These are phyloP conservation scores for Ophiostoma himal-ulmi DNA, from an alignment of 2,329 filamentous ascomycete species.

Conservation along the genomic window DNA sequence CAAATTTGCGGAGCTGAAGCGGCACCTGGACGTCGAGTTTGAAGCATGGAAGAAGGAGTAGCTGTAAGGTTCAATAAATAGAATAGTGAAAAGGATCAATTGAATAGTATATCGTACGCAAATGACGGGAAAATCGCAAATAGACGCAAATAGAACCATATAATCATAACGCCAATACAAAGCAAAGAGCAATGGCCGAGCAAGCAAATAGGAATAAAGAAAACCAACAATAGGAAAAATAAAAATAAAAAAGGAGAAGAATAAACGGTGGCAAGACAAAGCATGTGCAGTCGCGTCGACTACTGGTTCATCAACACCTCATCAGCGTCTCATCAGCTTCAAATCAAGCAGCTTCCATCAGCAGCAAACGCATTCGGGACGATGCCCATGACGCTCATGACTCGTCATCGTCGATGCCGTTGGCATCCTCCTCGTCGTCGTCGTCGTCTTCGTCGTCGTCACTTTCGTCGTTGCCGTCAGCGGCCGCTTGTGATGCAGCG, in stretches of 20 bases:
- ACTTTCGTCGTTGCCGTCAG: background rate
- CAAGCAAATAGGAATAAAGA: background rate
- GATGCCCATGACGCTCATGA: background rate
- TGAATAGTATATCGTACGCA: background rate
- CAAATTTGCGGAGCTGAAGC: slow-evolving; percentile 66
- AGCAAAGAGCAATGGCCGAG: background rate
- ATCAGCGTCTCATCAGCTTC: no score
- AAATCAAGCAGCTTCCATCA: background rate
- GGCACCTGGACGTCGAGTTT: slow-evolving; percentile 59
- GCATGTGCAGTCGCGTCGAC: no score
- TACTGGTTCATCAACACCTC: no score
- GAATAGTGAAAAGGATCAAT: background rate
- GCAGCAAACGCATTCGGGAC: background rate
- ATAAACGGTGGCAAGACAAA: no score
- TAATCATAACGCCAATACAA: background rate
- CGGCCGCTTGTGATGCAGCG: background rate
- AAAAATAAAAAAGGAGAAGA: background rate
- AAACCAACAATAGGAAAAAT: background rate
- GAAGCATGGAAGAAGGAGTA: slow-evolving; percentile 44
- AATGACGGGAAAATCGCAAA: background rate
- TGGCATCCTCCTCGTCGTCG: slow-evolving; percentile 18
- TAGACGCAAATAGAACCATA: background rate
- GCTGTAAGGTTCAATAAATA: background rate
- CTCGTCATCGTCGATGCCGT: slow-evolving; percentile 20
- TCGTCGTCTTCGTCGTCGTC: slow-evolving; percentile 16